These are phyloP conservation scores for Solanum sparsipilum DNA, from an alignment of 257 asterid species.

Conservation along the genomic window DNA sequence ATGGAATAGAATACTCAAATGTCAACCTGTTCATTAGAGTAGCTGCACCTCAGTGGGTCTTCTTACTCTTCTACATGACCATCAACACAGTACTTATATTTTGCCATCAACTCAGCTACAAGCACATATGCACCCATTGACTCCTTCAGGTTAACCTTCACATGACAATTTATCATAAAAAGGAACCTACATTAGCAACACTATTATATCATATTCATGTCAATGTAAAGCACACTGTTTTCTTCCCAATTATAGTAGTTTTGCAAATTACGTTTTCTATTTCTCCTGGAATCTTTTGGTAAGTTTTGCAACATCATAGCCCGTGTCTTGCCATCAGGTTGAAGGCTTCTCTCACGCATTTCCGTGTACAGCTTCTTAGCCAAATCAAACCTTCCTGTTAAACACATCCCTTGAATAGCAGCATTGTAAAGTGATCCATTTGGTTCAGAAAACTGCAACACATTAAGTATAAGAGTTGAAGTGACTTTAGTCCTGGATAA, in stretches of 20 bases:
- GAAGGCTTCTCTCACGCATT: conserved; percentile 64
- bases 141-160: neutral
- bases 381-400: conserved; percentile 41
- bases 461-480: neutral
- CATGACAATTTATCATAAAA: neutral
- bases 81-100: neutral
- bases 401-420: conserved; percentile 85
- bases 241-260: neutral
- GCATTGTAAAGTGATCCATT: conserved; percentile 76
- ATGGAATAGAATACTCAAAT: neutral
- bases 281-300: conserved; percentile 17
- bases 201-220: neutral
- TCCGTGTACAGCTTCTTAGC: conserved; percentile 57
- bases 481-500: neutral
- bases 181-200: neutral
- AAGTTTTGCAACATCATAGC: conserved; percentile 83
- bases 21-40: neutral
- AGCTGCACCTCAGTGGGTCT: neutral
- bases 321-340: conserved; percentile 83
- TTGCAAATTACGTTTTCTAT: neutral
- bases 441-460: conserved; percentile 42
- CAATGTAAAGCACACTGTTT: neutral
- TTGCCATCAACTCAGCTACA: neutral
- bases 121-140: neutral
- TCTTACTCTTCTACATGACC: neutral